phyloP scores from a whole-genome alignment of 345 rosid species.

The Cardamine chenopodiifolia region DNA sequence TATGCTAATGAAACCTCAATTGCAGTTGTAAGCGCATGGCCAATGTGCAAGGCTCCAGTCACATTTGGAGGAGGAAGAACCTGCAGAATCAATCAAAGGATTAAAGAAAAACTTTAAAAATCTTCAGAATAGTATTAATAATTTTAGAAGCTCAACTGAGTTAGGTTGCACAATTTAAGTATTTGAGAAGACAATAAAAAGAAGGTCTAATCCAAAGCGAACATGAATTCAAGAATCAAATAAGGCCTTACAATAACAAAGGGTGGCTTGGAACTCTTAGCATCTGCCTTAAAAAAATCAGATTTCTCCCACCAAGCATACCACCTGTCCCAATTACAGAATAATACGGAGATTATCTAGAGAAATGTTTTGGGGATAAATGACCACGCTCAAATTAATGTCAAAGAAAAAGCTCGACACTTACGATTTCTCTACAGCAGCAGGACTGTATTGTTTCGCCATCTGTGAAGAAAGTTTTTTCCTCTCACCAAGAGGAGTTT shows the following conservation, averaged over 20 bases:
- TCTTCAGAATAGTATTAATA: not conserved
- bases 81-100: slow-evolving; percentile 45
- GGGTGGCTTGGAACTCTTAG: slow-evolving; percentile 72
- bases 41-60: slow-evolving; percentile 94
- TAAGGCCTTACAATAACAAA: slow-evolving; percentile 68
- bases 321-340: slow-evolving; percentile 62
- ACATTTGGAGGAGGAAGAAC: slow-evolving; percentile 99
- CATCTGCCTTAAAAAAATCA: slow-evolving; percentile 68
- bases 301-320: slow-evolving; percentile 92
- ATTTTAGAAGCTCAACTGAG: slow-evolving; percentile 10
- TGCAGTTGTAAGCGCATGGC: slow-evolving; percentile 93
- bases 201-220: not conserved
- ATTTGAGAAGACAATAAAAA: slow-evolving; percentile 16
- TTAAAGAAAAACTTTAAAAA: not conserved
- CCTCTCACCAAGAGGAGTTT: slow-evolving; percentile 73
- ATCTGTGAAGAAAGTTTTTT: slow-evolving; percentile 74
- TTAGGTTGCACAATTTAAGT: not conserved
- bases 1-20: slow-evolving; percentile 57
- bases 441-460: slow-evolving; percentile 89
- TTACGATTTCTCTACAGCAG: slow-evolving; percentile 82
- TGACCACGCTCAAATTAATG: not conserved
- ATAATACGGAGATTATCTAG: slow-evolving; percentile 9
- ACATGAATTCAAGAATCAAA: not conserved
- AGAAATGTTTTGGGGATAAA: not conserved
- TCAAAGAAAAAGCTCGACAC: slow-evolving; percentile 32